Evolutionary conservation across 148 eudicot species (phyloP).

Genomic region (Silene conica): DNA sequence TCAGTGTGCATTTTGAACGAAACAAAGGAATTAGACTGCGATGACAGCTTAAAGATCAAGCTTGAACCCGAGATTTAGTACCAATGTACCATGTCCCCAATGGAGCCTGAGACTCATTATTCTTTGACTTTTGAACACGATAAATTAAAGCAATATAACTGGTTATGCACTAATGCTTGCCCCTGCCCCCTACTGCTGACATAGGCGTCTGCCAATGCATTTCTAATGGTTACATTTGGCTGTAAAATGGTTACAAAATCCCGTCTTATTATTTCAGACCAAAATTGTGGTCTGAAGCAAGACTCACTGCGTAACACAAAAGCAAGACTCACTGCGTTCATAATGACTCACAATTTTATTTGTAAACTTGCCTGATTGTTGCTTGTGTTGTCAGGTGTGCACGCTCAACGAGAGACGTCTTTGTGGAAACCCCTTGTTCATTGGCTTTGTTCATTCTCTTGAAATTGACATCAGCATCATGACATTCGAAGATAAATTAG

Average conservation of each 20-base stretch:
- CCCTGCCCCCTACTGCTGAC: too few species aligned
- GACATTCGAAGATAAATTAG: conserved; percentile 25
- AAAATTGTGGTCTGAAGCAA: too few species aligned
- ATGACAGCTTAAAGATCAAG: too few species aligned
- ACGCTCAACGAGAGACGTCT: conserved; percentile 25
- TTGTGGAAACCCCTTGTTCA: conserved; percentile 34
- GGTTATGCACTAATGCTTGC: too few species aligned
- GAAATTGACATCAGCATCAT: conserved; percentile 53
- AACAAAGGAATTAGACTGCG: not conserved
- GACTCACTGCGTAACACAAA: too few species aligned
- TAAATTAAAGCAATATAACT: not conserved
- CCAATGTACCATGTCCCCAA: too few species aligned
- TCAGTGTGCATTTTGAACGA: not conserved
- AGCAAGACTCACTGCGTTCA: too few species aligned
- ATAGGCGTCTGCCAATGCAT: too few species aligned
- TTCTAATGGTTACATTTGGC: too few species aligned
- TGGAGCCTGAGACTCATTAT: not conserved
- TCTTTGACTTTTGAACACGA: not conserved
- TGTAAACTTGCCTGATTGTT: not conserved
- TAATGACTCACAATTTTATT: not conserved
- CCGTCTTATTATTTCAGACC: too few species aligned
- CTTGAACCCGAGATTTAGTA: too few species aligned
- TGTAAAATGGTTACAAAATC: too few species aligned
- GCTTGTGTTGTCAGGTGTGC: conserved; percentile 40
- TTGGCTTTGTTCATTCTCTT: conserved; percentile 52